phyloP scores from a whole-genome alignment of 2,329 filamentous ascomycete genomes.

The Endoconidiophora laricicola region DNA sequence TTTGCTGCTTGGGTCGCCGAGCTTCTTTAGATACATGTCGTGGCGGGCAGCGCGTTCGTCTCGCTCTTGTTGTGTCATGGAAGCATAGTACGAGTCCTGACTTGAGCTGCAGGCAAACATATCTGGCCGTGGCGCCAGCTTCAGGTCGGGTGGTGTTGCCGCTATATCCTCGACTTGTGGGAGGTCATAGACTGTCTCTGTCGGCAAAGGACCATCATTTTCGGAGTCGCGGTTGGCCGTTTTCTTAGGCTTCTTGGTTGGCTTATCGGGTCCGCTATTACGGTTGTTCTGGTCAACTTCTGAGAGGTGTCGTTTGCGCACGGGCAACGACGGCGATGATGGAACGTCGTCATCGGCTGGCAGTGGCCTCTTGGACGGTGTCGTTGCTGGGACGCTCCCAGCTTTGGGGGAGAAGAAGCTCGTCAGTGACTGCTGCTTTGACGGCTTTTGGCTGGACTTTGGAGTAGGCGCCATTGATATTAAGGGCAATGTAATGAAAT shows the following conservation, averaged over 20 bases:
- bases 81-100: slow-evolving; percentile 12
- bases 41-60: slow-evolving; percentile 46
- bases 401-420: slow-evolving; percentile 60
- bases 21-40: slow-evolving; percentile 71
- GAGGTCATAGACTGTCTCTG: neutral
- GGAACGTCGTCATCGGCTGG: slow-evolving; percentile 17
- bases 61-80: slow-evolving; percentile 36
- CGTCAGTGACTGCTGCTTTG: slow-evolving; percentile 69
- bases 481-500: neutral
- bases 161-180: neutral
- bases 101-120: slow-evolving; percentile 6
- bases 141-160: neutral
- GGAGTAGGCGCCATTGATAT: slow-evolving; percentile 21
- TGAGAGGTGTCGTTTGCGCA: slow-evolving; percentile 15
- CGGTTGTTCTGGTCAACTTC: slow-evolving; percentile 6
- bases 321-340: slow-evolving; percentile 17
- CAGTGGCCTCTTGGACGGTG: slow-evolving; percentile 6
- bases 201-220: neutral
- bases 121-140: neutral
- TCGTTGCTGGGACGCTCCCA: slow-evolving; percentile 17
- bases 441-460: slow-evolving; percentile 25
- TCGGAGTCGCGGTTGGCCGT: neutral
- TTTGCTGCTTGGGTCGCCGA: slow-evolving; percentile 73
- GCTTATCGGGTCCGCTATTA: slow-evolving; percentile 9
- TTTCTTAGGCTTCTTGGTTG: neutral